Base-by-base conservation (phyloP, 306 rosid genomes). In the Cicer chorassanicum region DNA sequence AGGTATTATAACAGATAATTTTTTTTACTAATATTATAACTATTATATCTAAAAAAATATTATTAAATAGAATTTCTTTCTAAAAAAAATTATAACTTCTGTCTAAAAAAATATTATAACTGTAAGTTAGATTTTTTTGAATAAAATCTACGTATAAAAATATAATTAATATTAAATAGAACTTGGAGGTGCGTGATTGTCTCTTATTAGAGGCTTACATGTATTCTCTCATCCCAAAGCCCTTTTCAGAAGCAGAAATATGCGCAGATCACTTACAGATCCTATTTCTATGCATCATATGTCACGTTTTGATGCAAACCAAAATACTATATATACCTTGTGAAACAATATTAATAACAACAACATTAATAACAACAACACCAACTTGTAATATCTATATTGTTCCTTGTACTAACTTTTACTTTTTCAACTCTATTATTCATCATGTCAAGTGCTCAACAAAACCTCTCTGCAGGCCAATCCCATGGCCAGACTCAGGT, bases 361-460 rank as follows among this genome's bases (percentile, higher is more conserved):
- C n/a, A n/a, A n/a, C n/a, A n/a, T n/a, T n/a, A n/a, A n/a, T n/a
- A 59, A n/a, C 16, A 43, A 24, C 9, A 44, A 45, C 63, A 43
- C 61, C 54, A 65, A 16, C 57, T 50, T 68, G 21, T 16, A 36
- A 48, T 0, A 72, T 67, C 70, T 44, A 61, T n/a, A 4, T 59
- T 10, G 0, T 18, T 66, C 41, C 18, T 70, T 56, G 29, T 12
- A 8, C 38, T 61, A 29, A 29, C 34, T 8, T 9, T 1, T 1
- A 70, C 4, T 4, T 65, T 60, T 39, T 29, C 65, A 43, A 60
- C 9, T 10, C 12, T 16, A 65, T 11, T 24, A 43, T 8, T 24
- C 38, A 66, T 81, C 7, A 92, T 92, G 96, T 69, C 97, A 6
- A 89, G 61, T 73, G 36, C 74, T 41, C 89, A 89, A 15, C 89